Conservation (phyloP, 192 early-diverging fungal genomes). For the Coemansia sp. region DNA sequence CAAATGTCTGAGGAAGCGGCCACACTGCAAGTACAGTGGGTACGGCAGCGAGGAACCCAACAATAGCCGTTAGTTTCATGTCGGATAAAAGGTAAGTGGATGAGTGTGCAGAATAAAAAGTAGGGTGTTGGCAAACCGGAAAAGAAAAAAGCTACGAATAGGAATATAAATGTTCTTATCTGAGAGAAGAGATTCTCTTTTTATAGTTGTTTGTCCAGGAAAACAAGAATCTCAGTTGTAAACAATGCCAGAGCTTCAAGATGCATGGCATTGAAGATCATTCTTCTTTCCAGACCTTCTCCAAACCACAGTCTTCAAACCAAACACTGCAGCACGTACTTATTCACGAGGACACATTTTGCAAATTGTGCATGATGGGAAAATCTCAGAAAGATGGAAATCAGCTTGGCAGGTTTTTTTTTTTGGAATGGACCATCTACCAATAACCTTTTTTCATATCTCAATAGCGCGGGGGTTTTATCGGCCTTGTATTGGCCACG, state of each 20-base stretch:
- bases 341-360: background rate
- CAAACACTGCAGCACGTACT: background rate
- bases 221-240: background rate
- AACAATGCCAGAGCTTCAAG: background rate
- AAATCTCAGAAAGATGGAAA: background rate
- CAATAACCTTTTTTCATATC: background rate
- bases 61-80: slow-evolving; percentile 37
- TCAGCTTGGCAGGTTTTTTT: background rate
- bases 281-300: background rate
- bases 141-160: background rate
- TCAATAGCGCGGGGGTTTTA: background rate
- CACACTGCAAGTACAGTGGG: slow-evolving; percentile 40
- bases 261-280: background rate
- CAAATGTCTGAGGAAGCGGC: slow-evolving; percentile 37
- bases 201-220: background rate
- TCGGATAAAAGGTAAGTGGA: background rate
- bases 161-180: too few species aligned
- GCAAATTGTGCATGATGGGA: background rate
- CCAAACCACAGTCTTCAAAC: background rate
- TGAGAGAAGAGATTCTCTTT: too few species aligned
- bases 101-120: background rate
- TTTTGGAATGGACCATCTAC: background rate
- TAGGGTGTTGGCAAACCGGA: background rate
- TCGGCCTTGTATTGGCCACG: background rate
- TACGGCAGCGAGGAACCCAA: slow-evolving; percentile 33